These are phyloP conservation scores for Aureobasidium sp. DNA, from an alignment of 2,329 filamentous ascomycete genomes.

Conservation along the genomic window DNA sequence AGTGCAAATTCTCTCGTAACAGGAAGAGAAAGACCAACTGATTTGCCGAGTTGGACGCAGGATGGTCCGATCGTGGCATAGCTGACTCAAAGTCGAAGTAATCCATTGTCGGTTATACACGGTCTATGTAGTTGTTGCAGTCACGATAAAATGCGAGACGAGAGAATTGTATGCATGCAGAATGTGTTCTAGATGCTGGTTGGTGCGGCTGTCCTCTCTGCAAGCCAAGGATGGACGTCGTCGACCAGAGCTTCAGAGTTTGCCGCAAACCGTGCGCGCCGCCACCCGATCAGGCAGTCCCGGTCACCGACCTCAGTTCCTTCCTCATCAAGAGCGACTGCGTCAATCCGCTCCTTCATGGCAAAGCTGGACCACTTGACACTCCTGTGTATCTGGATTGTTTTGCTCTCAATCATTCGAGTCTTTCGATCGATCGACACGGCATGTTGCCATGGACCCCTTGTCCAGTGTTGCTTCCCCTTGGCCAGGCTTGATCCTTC, in stretches of 20 bases:
- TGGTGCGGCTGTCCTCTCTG: not conserved
- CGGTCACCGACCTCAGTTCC: not conserved
- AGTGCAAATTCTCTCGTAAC: conserved; percentile 12
- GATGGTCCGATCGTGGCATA: not conserved
- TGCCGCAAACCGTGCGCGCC: conserved; percentile 4
- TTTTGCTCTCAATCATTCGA: not conserved
- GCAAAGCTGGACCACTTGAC: not conserved
- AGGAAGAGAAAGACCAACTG: conserved; percentile 12
- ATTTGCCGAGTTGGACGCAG: conserved; percentile 3
- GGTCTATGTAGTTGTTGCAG: not conserved
- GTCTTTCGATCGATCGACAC: not conserved
- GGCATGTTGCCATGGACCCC: conserved; percentile 13
- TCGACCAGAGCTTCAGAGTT: not conserved
- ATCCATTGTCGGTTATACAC: conserved; percentile 5
- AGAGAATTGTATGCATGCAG: not conserved
- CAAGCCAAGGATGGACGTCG: not conserved
- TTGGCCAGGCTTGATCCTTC: conserved; percentile 12
- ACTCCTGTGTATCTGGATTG: not conserved
- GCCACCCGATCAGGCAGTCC: not conserved
- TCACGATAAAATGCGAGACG: not conserved
- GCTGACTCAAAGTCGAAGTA: conserved; percentile 9
- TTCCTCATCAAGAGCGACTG: not conserved
- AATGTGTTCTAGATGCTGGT: not conserved
- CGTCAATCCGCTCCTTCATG: not conserved
- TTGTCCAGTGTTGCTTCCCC: not conserved